phyloP scores from a whole-genome alignment of 768 basidiomycete genomes.

The Podaxis pistillaris region DNA sequence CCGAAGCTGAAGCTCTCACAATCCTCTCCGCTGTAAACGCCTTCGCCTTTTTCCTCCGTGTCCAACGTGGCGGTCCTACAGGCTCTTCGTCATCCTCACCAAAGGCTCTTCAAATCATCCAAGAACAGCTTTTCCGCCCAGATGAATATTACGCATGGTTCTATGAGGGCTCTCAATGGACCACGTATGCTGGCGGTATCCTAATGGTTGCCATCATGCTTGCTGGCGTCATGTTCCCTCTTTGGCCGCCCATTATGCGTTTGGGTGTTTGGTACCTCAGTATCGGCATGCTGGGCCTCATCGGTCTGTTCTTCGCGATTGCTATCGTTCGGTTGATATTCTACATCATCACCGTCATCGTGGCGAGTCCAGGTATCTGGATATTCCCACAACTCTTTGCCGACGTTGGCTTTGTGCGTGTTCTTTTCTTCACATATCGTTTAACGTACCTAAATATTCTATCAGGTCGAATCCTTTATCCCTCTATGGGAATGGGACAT shows the following conservation, averaged over 20 bases:
- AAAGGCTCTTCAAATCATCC: constrained; percentile 76
- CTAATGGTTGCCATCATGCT: constrained; percentile 93
- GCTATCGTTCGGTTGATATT: constrained; percentile 90
- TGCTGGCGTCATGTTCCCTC: constrained; percentile 97
- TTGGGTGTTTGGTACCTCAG: constrained; percentile 96
- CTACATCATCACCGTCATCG: constrained; percentile 88
- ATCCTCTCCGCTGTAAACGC: constrained; percentile 72
- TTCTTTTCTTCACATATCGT: background rate
- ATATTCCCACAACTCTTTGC: constrained; percentile 98
- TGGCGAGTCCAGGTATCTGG: constrained; percentile 92
- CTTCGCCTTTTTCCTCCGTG: constrained; percentile 89
- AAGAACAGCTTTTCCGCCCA: constrained; percentile 73
- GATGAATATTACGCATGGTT: constrained; percentile 96
- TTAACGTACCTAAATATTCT: constrained; percentile 1
- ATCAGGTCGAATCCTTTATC: constrained; percentile 95
- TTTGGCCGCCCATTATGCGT: constrained; percentile 93
- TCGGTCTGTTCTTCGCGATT: constrained; percentile 88
- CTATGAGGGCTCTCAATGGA: constrained; percentile 92
- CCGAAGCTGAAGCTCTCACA: constrained; percentile 71
- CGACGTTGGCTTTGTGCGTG: constrained; percentile 95
- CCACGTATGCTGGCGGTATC: constrained; percentile 85
- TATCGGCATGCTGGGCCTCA: constrained; percentile 81
- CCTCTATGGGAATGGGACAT: constrained; percentile 97
- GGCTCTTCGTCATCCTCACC: constrained; percentile 72
- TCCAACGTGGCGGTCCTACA: constrained; percentile 71